Base-by-base conservation (phyloP, 1,284 basidiomycete species). In the Amylostereum areolatum region DNA sequence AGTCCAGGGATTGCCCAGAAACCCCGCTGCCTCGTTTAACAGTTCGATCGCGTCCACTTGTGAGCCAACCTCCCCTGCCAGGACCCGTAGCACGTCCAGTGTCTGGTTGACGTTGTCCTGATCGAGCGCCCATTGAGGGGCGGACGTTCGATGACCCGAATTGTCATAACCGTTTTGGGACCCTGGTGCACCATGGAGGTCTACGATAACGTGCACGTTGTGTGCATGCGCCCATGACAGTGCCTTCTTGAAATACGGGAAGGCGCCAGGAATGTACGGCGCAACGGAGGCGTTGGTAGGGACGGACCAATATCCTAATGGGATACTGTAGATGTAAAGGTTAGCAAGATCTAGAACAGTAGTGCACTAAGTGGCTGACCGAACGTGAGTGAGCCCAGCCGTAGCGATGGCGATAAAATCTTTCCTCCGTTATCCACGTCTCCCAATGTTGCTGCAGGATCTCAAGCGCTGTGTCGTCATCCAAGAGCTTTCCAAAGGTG, bases 121-220 rank as follows among this genome's bases (percentile, higher is more conserved):
- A 51, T 79, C 75, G 24, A 66, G 61, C 1, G 78, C 83, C 88
- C 88, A 94, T 45, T 72, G 64, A 7, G 85, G 80, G 43, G 70
- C 67, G 11, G 72, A 71, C 0, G 76, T 83, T n/a, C 80, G 72
- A 54, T 85, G 83, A 4, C 92, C 92, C 10, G 86, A 90, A 67
- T 92, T 92, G 67, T 93, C 91, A 64, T 83, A 91, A 1, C 84
- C 83, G 55, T 87, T 87, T 61, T 86, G 83, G 33, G 80, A 83
- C 25, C 81, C 83, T 1, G 81, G 83, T 0, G 82, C 82, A 29
- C 81, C 83, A 55, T 85, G 83, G 18, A 91, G 68, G 64, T 91
- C 89, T 45, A 90, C 60, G 52, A 87, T 81, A 54, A 83, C 79
- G 54, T 80, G 75, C 12, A 89, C 58, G 8, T 65, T 66, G 55